Evolutionary conservation across 768 basidiomycete species (phyloP), one percentile per base, ranked within the genome.

Genomic region (Postia placenta): DNA sequence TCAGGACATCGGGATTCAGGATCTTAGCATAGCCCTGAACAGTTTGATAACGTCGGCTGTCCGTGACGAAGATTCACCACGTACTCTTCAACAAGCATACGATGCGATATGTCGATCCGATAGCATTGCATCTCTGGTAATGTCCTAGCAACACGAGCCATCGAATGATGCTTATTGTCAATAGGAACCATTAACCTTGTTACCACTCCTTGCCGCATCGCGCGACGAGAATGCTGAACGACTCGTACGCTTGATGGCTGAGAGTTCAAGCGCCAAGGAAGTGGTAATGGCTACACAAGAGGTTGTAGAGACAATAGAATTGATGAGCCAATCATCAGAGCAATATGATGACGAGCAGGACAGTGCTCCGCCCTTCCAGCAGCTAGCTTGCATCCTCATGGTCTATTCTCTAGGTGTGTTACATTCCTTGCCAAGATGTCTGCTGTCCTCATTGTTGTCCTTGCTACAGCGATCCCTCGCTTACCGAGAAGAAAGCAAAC

Each of bases 211-310:
- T 11, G 52, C 75, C 11, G 56, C 69, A 5, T 66, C 60, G 22
- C 20, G 44, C n/a, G 54, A 55, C 4, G 56, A 65, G 19, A 63
- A 62, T 1, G 64, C 68, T 15, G 53, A 56, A 20, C 61, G 62
- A 22, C n/a, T 77, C 22, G 53, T 74, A 14, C 54, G 48, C n/a
- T 20, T 58, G 12, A 64, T 74, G 23, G 64, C 64, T 2, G 42
- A 52, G 33, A 44, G 59, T 2, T 56, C 55, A 12, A 75, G 63
- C 45, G 65, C 69, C 0, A 76, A 75, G 50, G 74, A 76, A 54
- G 52, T 69, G 20, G 43, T 73, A 35, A 67, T 76, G 42, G 69
- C 69, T 2, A 40, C 67, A 15, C 71, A 74, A 43, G 75, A 73
- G 53, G 55, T 54, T 5, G 47, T 69, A 25, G 75, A 73, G 51